Evolutionary conservation across 768 basidiomycete species (phyloP), one percentile per base, ranked within the genome.

Genomic region (Kwoniella mangroviensis): DNA sequence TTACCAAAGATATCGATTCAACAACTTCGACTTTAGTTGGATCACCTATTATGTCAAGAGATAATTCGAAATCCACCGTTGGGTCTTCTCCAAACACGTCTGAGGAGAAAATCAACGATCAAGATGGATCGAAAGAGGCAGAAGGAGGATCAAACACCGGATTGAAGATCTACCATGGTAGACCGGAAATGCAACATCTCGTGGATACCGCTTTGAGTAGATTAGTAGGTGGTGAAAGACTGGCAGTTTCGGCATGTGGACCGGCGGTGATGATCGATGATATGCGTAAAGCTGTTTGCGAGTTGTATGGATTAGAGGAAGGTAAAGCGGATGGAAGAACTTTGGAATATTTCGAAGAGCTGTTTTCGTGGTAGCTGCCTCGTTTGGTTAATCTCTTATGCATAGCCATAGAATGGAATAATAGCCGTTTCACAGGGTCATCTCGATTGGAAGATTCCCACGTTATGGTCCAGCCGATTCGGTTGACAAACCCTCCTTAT

Each of bases 301-400:
- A 52, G 11, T 26, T 49, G 15, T 73, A 73, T 69, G 75, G 75
- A 6, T 54, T 54, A 2, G 52, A 73, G 24, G 65, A 63, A 6
- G 55, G 56, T 22, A 49, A 72, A 40, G 62, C 75, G 13, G 40
- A 40, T 11, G 75, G 65, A 10, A 28, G 51, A 2, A 65, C 63
- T 5, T 40, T 75, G 11, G 75, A 75, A 42, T 73, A 75, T 34
- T 74, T 70, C 42, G 75, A 75, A 51, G 71, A 77, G 34, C 54
- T 56, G 21, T 77, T 74, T 49, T 62, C 59, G 15, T 77, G 75
- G 75, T 77, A 74, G 58, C 24, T 11, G 34, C 34, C 34, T 1
- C 1, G 6, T 49, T 34, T 43, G 41, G 41, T 40, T n/a, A 19
- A n/a, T 49, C 11, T 9, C 13, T 17, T 19, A 49, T 49, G 45